Evolutionary conservation across 768 basidiomycete genomes (phyloP).

Genomic region (Russula vinacea): DNA sequence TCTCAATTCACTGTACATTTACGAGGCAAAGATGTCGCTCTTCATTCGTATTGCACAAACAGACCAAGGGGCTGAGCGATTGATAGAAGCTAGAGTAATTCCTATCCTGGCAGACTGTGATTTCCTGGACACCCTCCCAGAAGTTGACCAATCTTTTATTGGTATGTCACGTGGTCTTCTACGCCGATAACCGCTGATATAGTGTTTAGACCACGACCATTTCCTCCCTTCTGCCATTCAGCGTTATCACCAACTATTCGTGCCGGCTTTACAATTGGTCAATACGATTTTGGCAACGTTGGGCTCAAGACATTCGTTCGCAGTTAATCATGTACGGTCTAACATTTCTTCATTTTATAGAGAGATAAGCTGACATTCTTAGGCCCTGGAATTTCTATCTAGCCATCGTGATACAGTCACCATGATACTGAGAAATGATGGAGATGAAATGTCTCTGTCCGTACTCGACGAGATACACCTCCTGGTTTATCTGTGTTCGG

Average conservation of each 20-base stretch:
- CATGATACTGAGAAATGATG: slow-evolving; percentile 75
- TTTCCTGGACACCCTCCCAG: slow-evolving; percentile 81
- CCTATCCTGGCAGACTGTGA: slow-evolving; percentile 78
- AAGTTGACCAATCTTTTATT: slow-evolving; percentile 76
- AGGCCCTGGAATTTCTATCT: slow-evolving; percentile 80
- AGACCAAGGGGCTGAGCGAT: slow-evolving; percentile 75
- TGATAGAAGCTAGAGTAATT: slow-evolving; percentile 75
- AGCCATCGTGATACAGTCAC: slow-evolving; percentile 81
- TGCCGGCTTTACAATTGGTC: slow-evolving; percentile 82
- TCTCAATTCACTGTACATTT: slow-evolving; percentile 87
- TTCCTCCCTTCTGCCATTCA: slow-evolving; percentile 85
- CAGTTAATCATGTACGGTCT: slow-evolving; percentile 59
- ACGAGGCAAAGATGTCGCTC: slow-evolving; percentile 91
- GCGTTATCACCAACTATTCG: slow-evolving; percentile 86
- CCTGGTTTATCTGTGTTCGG: slow-evolving; percentile 66
- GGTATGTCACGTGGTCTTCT: slow-evolving; percentile 44
- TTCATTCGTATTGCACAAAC: slow-evolving; percentile 83
- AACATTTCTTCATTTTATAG: not conserved
- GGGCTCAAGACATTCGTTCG: slow-evolving; percentile 63
- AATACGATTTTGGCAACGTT: slow-evolving; percentile 75
- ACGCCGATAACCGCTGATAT: slow-evolving; percentile 18
- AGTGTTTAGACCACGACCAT: slow-evolving; percentile 64
- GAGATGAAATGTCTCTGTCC: slow-evolving; percentile 56
- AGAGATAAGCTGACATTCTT: slow-evolving; percentile 1
- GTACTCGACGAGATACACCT: slow-evolving; percentile 78